Base-by-base conservation (phyloP, 1,139 yeast genomes). In the Trichomonascaceae sp. region DNA sequence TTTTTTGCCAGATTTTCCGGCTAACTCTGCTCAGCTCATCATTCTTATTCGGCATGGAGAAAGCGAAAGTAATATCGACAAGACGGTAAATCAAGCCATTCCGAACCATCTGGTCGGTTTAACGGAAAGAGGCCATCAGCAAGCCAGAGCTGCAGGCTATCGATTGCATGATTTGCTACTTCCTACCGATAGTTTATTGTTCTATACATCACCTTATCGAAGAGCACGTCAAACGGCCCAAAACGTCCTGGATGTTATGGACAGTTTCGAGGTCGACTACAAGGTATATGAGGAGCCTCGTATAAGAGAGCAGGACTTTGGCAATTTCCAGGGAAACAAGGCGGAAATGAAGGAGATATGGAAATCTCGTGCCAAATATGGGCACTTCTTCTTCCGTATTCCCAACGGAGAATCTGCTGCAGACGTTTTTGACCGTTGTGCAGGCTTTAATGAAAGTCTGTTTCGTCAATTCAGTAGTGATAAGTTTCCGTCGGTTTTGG, bases 401-500 rank as follows among this genome's bases (percentile, higher is more conserved):
- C 96, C 96, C 10, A 84, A 87, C 64, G 97, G 97, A 3, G 97
- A 90, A 68, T 85, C 93, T 63, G 97, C 96, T 0, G 97, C 97
- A 0, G 97, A 90, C 69, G 96, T 90, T 2, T 90, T 84, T 70
- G 96, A 90, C 68, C 74, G 97, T 50, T 85, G 91, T 57, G 87
- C 96, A 1, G 87, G 95, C 41, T 90, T 90, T 69, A 89, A 89
- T 66, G 96, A 89, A 68, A 82, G 95, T 0, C 70, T 90, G 47
- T 88, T 84, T 67, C 76, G 97, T 45, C 95, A 87, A 66, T 90
- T 90, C 65, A 81, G 80, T 56, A 74, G 75, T 51, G 84, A 79
- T 20, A 75, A 79, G 62, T 86, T 85, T 68, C 91, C 95, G 10
- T 76, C 79, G 51, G 84, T 89, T 17, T 76, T 89, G 49, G 91